Evolutionary conservation across 345 rosid genomes (phyloP).

Genomic region (Linum tenue): DNA sequence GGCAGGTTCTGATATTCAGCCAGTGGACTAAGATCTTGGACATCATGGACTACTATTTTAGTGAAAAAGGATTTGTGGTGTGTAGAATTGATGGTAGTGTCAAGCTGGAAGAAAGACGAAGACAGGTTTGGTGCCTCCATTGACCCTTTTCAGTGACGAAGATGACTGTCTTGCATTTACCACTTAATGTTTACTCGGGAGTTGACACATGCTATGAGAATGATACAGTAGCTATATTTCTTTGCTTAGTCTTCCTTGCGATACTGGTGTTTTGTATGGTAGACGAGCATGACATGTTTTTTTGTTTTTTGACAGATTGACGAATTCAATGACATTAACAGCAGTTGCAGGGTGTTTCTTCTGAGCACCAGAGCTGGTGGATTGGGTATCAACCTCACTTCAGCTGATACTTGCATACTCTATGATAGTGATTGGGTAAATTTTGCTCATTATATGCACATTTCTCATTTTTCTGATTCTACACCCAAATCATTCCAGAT

Average conservation of each 20-base stretch:
- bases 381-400: conserved; percentile 91
- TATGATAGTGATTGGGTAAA: conserved; percentile 97
- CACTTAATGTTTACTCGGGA: too few species aligned
- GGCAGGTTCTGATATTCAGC: conserved; percentile 74
- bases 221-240: too few species aligned
- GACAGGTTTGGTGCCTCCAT: conserved; percentile 47
- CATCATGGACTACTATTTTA: conserved; percentile 90
- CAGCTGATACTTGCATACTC: conserved; percentile 90
- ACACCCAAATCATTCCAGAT: background rate
- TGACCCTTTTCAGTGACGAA: background rate
- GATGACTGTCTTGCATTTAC: too few species aligned
- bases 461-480: background rate
- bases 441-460: background rate
- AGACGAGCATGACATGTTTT: background rate
- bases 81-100: conserved; percentile 90
- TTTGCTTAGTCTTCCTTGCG: too few species aligned
- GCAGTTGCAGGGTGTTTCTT: conserved; percentile 59
- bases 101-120: conserved; percentile 63
- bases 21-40: conserved; percentile 89
- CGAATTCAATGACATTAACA: conserved; percentile 68
- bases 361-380: conserved; percentile 99
- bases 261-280: too few species aligned
- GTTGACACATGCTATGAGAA: too few species aligned
- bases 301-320: conserved; percentile 40
- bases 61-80: conserved; percentile 77